These are phyloP conservation scores for Wickerhamomyces mucosus DNA, from an alignment of 805 yeast species.

Conservation along the genomic window DNA sequence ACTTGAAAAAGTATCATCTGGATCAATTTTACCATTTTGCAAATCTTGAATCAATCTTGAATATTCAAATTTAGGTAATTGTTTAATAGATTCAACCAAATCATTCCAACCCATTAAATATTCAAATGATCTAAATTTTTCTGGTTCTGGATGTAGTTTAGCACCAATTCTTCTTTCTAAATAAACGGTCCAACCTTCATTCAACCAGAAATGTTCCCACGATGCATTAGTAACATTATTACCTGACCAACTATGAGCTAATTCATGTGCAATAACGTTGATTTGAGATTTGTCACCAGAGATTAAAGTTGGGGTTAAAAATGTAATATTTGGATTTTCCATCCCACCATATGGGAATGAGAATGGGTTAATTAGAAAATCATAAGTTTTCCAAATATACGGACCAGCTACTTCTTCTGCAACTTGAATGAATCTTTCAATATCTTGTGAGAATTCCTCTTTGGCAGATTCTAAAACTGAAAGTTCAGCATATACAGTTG, in stretches of 20 bases:
- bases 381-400: slow-evolving; percentile 81
- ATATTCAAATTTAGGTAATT: slow-evolving; percentile 51
- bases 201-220: slow-evolving; percentile 92
- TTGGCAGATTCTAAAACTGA: slow-evolving; percentile 54
- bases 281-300: slow-evolving; percentile 81
- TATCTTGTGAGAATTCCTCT: slow-evolving; percentile 73
- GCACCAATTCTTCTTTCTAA: slow-evolving; percentile 69
- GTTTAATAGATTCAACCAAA: slow-evolving; percentile 52
- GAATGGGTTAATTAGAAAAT: slow-evolving; percentile 70
- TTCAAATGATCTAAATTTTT: slow-evolving; percentile 64
- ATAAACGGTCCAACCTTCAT: slow-evolving; percentile 95
- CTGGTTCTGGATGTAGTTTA: slow-evolving; percentile 43
- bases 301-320: slow-evolving; percentile 82
- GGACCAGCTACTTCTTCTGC: slow-evolving; percentile 71
- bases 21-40: slow-evolving; percentile 55
- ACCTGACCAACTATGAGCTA: slow-evolving; percentile 91
- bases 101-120: slow-evolving; percentile 88
- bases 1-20: slow-evolving; percentile 81
- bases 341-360: slow-evolving; percentile 86
- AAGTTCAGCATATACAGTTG: slow-evolving; percentile 76
- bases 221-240: slow-evolving; percentile 83
- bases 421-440: slow-evolving; percentile 66
- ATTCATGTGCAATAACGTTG: slow-evolving; percentile 86
- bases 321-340: slow-evolving; percentile 90
- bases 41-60: slow-evolving; percentile 64